Evolutionary conservation across 768 basidiomycete species (phyloP).

Genomic region (Suillus lakei): DNA sequence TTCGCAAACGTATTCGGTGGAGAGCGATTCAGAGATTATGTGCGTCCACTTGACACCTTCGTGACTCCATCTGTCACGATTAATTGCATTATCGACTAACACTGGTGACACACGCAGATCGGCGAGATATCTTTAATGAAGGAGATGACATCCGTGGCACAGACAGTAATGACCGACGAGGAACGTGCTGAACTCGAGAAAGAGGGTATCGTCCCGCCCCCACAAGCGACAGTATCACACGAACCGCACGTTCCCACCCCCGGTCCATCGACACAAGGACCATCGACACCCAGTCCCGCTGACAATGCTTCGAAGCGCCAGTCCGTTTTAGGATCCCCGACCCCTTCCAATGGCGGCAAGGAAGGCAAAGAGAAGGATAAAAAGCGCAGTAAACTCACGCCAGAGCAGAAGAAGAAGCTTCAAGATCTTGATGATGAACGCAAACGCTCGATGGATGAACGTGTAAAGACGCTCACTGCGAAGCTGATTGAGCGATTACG

Average conservation of each 20-base stretch:
- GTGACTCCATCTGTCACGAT: slow-evolving; percentile 4
- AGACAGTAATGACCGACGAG: slow-evolving; percentile 90
- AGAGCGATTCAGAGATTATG: slow-evolving; percentile 88
- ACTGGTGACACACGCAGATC: slow-evolving; percentile 58
- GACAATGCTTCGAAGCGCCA: slow-evolving; percentile 26
- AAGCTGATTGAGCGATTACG: slow-evolving; percentile 87
- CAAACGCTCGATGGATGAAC: slow-evolving; percentile 76
- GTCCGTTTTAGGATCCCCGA: slow-evolving; percentile 16
- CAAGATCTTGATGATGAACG: slow-evolving; percentile 83
- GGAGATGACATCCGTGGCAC: slow-evolving; percentile 84
- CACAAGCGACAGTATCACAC: slow-evolving; percentile 20
- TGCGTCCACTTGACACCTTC: slow-evolving; percentile 44
- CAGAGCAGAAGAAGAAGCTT: slow-evolving; percentile 86
- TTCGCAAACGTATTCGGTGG: slow-evolving; percentile 97
- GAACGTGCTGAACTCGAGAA: slow-evolving; percentile 88
- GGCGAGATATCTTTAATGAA: slow-evolving; percentile 97
- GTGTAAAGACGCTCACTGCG: slow-evolving; percentile 71
- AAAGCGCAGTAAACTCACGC: slow-evolving; percentile 59
- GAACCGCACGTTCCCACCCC: slow-evolving; percentile 14
- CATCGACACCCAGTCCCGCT: slow-evolving; percentile 15
- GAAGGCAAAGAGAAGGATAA: slow-evolving; percentile 46
- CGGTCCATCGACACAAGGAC: slow-evolving; percentile 11
- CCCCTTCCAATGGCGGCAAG: slow-evolving; percentile 25
- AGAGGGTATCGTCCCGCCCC: slow-evolving; percentile 52
- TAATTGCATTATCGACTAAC: not conserved